These are phyloP conservation scores for Panaeolus cyanescens DNA, from an alignment of 768 basidiomycete genomes.

Conservation along the genomic window DNA sequence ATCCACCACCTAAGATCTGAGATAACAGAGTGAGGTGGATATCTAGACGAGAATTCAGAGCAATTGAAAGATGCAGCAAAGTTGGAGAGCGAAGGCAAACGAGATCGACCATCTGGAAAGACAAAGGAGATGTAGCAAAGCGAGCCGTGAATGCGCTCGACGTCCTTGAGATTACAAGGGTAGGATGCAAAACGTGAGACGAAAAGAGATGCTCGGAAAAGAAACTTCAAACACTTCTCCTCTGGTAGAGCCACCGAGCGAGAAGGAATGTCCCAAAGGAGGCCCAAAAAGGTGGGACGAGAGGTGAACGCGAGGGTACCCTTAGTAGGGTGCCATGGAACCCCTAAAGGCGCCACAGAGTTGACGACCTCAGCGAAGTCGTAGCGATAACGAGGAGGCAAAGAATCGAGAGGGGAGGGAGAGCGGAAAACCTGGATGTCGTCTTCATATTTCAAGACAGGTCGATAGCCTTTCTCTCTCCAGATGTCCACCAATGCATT, in stretches of 20 bases:
- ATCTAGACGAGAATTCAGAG: constrained; percentile 9
- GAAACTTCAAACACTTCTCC: constrained; percentile 29
- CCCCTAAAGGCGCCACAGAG: constrained; percentile 14
- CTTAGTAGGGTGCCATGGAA: constrained; percentile 32
- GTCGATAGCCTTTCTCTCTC: constrained; percentile 13
- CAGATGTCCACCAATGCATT: constrained; percentile 30
- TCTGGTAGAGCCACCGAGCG: constrained; percentile 29
- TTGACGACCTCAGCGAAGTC: constrained; percentile 12
- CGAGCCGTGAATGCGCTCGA: constrained; percentile 21
- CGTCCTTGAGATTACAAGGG: constrained; percentile 16
- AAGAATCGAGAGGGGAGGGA: not conserved
- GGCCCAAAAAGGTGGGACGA: constrained; percentile 29
- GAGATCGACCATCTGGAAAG: constrained; percentile 17
- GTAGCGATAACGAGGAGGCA: constrained; percentile 19
- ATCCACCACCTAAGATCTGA: constrained; percentile 34
- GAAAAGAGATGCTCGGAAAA: constrained; percentile 14
- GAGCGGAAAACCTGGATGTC: not conserved
- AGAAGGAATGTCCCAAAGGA: constrained; percentile 30
- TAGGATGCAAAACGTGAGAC: constrained; percentile 3
- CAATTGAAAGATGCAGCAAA: constrained; percentile 21
- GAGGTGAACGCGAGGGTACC: constrained; percentile 20
- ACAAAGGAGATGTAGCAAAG: constrained; percentile 23
- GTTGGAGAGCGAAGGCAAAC: constrained; percentile 23
- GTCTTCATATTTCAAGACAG: constrained; percentile 5
- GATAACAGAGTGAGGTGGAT: constrained; percentile 20